These are phyloP conservation scores for Botrytis squamosa DNA, from an alignment of 2,329 filamentous ascomycete genomes.

Conservation along the genomic window DNA sequence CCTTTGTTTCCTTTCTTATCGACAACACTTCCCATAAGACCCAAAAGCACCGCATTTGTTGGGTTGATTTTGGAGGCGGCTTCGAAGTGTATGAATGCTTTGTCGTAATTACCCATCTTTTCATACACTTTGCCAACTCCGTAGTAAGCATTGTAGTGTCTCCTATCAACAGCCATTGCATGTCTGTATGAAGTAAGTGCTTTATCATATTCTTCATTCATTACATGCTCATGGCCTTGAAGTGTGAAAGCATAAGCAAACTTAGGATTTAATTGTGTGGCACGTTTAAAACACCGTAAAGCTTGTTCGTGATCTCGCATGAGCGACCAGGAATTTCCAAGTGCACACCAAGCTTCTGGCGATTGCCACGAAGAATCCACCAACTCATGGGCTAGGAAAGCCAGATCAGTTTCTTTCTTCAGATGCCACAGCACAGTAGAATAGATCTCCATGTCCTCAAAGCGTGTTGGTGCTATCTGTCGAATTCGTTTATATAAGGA, in stretches of 20 bases:
- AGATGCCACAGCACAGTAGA: constrained; percentile 99
- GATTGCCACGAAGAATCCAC: constrained; percentile 84
- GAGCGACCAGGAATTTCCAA: constrained; percentile 93
- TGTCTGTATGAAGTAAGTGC: constrained; percentile 83
- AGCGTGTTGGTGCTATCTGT: constrained; percentile 73
- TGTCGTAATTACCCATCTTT: constrained; percentile 85
- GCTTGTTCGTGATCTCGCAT: constrained; percentile 93
- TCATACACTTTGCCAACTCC: constrained; percentile 82
- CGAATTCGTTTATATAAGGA: constrained; percentile 80
- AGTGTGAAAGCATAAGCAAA: constrained; percentile 96
- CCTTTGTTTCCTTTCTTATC: constrained; percentile 85
- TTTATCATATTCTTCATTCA: constrained; percentile 97
- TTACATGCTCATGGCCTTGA: constrained; percentile 92
- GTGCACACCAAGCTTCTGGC: constrained; percentile 91
- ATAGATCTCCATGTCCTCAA: constrained; percentile 97
- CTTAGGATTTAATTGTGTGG: constrained; percentile 82
- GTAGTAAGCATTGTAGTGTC: constrained; percentile 99
- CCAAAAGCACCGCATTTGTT: constrained; percentile 87
- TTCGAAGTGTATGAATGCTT: constrained; percentile 88
- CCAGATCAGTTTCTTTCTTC: constrained; percentile 86
- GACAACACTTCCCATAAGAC: constrained; percentile 85
- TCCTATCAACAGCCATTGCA: constrained; percentile 79
- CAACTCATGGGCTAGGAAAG: constrained; percentile 87
- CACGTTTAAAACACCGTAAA: constrained; percentile 88
- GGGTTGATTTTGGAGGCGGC: constrained; percentile 88